A percentile compares a stretch with the other conserved stretches of the same genome.
Conservation (phyloP, 257 asterid species). For the Nicotiana otophora region DNA sequence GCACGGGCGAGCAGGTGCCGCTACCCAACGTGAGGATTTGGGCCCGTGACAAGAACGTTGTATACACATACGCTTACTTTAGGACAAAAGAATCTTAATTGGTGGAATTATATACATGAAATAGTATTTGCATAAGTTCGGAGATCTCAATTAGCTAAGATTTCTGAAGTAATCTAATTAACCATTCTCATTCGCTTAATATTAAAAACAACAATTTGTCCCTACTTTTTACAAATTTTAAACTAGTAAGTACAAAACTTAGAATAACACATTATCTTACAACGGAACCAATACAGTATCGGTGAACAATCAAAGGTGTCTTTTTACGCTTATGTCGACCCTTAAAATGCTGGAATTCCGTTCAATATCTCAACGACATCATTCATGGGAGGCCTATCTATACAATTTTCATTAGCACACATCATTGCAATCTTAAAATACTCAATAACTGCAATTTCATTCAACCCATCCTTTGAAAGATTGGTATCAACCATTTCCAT, state of each 20-base stretch:
- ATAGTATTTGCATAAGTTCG: background rate
- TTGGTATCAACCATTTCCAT: constrained; percentile 63
- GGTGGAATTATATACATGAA: background rate
- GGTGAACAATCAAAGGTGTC: background rate
- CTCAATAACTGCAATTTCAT: constrained; percentile 33
- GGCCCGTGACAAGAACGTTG: too few species aligned
- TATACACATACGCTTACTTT: background rate
- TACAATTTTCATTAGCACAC: constrained; percentile 42
- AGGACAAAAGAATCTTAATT: background rate
- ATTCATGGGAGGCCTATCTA: constrained; percentile 53
- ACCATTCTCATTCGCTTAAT: background rate
- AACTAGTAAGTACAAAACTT: background rate
- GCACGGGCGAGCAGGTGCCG: too few species aligned
- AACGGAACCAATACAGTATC: background rate
- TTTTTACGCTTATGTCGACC: background rate
- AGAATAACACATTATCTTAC: background rate
- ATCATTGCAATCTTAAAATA: constrained; percentile 43
- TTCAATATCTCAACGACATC: constrained; percentile 49
- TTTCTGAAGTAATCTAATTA: background rate
- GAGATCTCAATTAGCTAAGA: background rate
- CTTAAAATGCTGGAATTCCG: constrained; percentile 14
- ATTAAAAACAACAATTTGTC: background rate
- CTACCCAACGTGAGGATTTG: too few species aligned
- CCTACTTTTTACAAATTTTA: background rate
- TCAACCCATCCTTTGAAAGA: constrained; percentile 30